phyloP scores from a whole-genome alignment of 73 alveolate genomes.

The Stentor coeruleus region DNA sequence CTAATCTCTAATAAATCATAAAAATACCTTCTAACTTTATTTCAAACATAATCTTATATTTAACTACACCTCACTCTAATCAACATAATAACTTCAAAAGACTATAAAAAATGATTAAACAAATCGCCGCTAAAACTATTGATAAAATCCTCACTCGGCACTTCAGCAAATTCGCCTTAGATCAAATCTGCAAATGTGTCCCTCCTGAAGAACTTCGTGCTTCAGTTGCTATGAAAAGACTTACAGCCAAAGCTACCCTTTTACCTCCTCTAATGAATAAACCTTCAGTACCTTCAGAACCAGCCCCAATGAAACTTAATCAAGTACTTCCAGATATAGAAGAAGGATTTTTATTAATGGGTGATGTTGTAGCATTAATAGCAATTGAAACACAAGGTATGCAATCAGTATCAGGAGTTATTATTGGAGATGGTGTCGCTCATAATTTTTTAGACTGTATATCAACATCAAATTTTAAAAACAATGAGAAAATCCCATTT shows the following conservation, averaged over 20 bases:
- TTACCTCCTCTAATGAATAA: background rate
- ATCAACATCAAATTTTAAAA: background rate
- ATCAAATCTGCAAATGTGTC: too few relatives aligned
- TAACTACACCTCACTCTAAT: too few relatives aligned
- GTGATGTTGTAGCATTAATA: slow-evolving; percentile 6
- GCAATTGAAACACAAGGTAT: background rate
- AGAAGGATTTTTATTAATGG: slow-evolving; percentile 12
- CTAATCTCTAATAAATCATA: too few relatives aligned
- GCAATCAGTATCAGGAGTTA: background rate
- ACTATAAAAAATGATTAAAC: background rate
- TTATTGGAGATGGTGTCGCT: slow-evolving; percentile 4
- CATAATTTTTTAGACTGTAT: background rate
- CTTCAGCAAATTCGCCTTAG: background rate
- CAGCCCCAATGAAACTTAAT: background rate
- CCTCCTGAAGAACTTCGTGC: background rate
- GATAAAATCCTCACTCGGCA: background rate
- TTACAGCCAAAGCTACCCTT: background rate
- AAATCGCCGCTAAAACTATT: background rate
- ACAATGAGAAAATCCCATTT: background rate
- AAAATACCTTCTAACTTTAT: too few relatives aligned
- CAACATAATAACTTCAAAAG: too few relatives aligned
- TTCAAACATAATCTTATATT: too few relatives aligned
- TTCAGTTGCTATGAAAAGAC: background rate
- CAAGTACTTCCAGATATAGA: background rate
- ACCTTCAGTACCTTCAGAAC: background rate